Percentiles rank a stretch among this genome's conserved stretches.
Evolutionary conservation across 352 stramenopile genomes (phyloP).

Genomic region (Globisporangium iwayamae): DNA sequence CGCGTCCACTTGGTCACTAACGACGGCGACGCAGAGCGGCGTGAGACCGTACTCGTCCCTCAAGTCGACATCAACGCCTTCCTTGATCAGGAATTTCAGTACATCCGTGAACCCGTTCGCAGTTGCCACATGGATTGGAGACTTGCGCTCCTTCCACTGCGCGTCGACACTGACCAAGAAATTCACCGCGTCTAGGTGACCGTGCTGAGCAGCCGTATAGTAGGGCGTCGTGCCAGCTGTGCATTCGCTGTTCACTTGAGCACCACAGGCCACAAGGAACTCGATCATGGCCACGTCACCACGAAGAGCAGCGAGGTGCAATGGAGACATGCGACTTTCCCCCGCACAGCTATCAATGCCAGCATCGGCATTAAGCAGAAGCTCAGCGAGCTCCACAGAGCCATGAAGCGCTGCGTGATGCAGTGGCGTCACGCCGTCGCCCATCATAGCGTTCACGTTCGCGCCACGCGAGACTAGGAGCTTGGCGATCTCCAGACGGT

Average conservation of each 20-base stretch:
- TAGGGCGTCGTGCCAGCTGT: constrained; percentile 2
- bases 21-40: constrained; percentile 9
- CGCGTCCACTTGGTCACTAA: background rate
- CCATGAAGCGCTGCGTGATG: constrained; percentile 7
- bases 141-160: constrained; percentile 8
- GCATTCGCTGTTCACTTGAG: background rate
- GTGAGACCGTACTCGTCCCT: constrained; percentile 5
- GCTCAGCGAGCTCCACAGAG: background rate
- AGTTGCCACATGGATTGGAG: constrained; percentile 11
- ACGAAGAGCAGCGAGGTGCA: constrained; percentile 11
- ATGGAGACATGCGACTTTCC: constrained; percentile 7
- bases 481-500: constrained; percentile 3
- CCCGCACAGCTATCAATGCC: background rate
- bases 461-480: constrained; percentile 8
- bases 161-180: constrained; percentile 4
- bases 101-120: constrained; percentile 11
- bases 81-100: constrained; percentile 5
- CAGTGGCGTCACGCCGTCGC: constrained; percentile 6
- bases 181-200: constrained; percentile 9
- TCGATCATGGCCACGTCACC: constrained; percentile 9
- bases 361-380: constrained; percentile 6
- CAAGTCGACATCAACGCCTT: constrained; percentile 3
- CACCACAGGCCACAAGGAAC: constrained; percentile 8
- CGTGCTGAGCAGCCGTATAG: constrained; percentile 16
- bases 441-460: constrained; percentile 7